Percentiles rank a stretch among this genome's conserved stretches.
phyloP scores from a whole-genome alignment of 176 grass and related monocot genomes.

The Echinochloa phyllopogon region DNA sequence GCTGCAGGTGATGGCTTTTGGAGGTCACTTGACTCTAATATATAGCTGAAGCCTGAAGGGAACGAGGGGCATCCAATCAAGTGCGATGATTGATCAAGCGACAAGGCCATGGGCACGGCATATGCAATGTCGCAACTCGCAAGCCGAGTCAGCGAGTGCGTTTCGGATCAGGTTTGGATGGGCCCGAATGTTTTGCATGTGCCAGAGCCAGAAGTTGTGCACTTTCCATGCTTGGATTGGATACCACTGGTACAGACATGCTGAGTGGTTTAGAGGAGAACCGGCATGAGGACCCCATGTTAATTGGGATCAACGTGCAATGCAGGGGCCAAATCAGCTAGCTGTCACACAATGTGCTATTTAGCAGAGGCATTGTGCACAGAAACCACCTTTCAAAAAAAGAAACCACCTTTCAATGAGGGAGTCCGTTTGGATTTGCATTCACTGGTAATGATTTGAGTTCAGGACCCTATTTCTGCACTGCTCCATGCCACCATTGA shows the following conservation, averaged over 20 bases:
- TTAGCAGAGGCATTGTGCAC: no score
- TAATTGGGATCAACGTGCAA: background rate
- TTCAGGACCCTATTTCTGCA: no score
- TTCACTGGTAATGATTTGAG: no score
- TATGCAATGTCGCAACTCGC: no score
- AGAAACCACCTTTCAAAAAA: no score
- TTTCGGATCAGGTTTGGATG: background rate
- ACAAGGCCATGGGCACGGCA: background rate
- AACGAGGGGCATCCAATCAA: background rate
- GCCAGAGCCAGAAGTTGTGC: background rate
- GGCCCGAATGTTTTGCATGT: slow-evolving; percentile 22
- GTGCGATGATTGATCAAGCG: background rate
- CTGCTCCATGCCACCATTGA: no score
- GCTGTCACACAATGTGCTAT: no score
- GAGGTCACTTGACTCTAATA: background rate
- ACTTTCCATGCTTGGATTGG: background rate
- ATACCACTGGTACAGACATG: background rate
- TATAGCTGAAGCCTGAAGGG: slow-evolving; percentile 8
- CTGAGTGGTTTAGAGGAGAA: background rate
- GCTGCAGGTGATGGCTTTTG: background rate
- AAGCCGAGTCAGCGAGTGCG: background rate
- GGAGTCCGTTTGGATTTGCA: no score
- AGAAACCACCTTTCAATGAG: no score
- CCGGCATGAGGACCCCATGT: slow-evolving; percentile 21
- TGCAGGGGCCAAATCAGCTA: background rate